Percentiles rank a stretch among this genome's conserved stretches.
phyloP scores from a whole-genome alignment of 208 protist genomes.

The Leishmania tarentolae region DNA sequence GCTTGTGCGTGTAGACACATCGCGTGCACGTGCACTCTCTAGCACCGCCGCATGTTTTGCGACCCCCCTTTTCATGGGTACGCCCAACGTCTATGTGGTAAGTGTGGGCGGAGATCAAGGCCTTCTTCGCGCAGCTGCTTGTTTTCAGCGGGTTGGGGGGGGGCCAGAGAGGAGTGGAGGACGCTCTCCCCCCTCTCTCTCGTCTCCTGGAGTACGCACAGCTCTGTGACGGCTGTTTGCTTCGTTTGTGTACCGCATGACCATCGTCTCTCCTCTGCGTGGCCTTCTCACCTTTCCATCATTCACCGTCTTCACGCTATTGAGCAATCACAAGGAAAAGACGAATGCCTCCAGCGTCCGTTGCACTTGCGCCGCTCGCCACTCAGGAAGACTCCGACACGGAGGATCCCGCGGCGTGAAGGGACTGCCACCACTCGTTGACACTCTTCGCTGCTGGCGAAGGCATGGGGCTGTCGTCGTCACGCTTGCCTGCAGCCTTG shows the following conservation, averaged over 20 bases:
- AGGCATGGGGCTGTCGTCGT: too few relatives aligned
- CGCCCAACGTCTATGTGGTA: neutral
- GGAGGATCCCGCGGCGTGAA: too few relatives aligned
- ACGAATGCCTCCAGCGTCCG: too few relatives aligned
- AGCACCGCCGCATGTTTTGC: neutral
- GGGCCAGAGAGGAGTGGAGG: too few relatives aligned
- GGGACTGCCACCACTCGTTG: neutral
- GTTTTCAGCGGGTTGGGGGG: too few relatives aligned
- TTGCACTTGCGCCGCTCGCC: neutral
- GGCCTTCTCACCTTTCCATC: neutral
- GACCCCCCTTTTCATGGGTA: neutral
- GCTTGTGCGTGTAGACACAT: neutral
- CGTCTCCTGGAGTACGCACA: too few relatives aligned
- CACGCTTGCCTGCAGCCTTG: too few relatives aligned
- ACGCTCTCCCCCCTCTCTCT: too few relatives aligned
- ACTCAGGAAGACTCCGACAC: neutral
- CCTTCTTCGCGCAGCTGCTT: too few relatives aligned
- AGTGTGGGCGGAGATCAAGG: neutral
- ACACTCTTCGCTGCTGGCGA: too few relatives aligned
- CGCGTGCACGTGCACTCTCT: neutral
- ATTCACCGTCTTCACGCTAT: neutral
- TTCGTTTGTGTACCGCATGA: too few relatives aligned
- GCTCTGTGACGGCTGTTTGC: too few relatives aligned
- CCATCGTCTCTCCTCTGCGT: neutral
- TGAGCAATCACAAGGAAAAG: neutral